Base-by-base conservation (phyloP, 75 land plant species). In the Selaginella moellendorffii region DNA sequence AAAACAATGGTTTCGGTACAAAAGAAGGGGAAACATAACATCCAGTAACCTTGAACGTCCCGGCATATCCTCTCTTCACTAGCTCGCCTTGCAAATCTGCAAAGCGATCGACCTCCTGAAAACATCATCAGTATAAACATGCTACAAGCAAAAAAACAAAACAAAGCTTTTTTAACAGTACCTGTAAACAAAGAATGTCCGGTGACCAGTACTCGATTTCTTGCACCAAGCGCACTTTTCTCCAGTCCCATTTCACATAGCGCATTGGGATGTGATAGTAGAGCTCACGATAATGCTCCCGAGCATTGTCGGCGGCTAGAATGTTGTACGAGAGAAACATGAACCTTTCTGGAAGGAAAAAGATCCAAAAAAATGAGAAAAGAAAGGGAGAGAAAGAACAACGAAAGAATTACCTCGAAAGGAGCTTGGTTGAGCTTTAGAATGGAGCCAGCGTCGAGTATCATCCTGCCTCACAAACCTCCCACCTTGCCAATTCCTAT, bases 121-220 rank as follows among this genome's bases (percentile, higher is more conserved):
- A 65, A 64, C 29, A 30, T 26, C 67, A 5, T 28, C 26, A 8
- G 24, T 24, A 62, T n/a, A n/a, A n/a, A n/a, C n/a, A n/a, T n/a
- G n/a, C n/a, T n/a, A 62, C 26, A 18, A 22, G 46, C 2, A 20
- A 1, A 29, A 27, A 63, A 14, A 24, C 27, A 22, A 63, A 2
- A 29, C 10, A 9, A 21, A 12, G 21, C n/a, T 2, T 29, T 18
- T n/a, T 63, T 22, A 5, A 29, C 30, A 63, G 19, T 61, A 85
- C 96, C 90, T 95, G 99, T 63, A 95, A 77, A 59, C 99, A 95
- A 73, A 95, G 74, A n/a, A 89, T 74, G 61, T 95, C 91, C 64
- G 99, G 75, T 17, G 87, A 82, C 99, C 99, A 95, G 30, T 83
- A 72, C 25, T 83, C 77, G 60, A 95, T 73, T 84, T 95, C 99